phyloP scores from a whole-genome alignment of 2,329 filamentous ascomycete species.

The Cladophialophora bantiana region DNA sequence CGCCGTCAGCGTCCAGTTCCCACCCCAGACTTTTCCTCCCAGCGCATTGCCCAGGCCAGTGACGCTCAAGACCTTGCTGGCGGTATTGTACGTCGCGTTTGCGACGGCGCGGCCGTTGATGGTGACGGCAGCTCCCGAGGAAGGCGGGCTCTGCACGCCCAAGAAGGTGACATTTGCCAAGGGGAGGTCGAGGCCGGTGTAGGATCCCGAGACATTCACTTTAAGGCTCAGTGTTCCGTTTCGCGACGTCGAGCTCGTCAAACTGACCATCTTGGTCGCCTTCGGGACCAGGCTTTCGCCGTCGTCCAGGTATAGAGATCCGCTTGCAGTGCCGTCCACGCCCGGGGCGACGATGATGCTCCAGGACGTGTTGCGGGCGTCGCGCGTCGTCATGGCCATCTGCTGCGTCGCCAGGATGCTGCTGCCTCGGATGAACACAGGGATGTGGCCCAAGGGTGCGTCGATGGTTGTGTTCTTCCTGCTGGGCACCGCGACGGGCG shows the following conservation, averaged over 20 bases:
- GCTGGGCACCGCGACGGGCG: conserved; percentile 60
- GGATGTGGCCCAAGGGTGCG: conserved; percentile 72
- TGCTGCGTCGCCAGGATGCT: conserved; percentile 72
- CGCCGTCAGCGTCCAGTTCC: conserved; percentile 61
- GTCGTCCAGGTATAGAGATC: conserved; percentile 75
- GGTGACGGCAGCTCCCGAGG: conserved; percentile 50
- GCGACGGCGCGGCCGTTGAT: conserved; percentile 60
- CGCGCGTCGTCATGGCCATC: conserved; percentile 70
- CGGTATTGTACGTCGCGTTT: conserved; percentile 54
- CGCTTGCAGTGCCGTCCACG: conserved; percentile 62
- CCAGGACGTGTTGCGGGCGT: conserved; percentile 70
- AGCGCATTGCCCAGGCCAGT: conserved; percentile 59
- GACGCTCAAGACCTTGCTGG: conserved; percentile 59
- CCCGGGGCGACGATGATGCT: conserved; percentile 69
- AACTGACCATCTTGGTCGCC: conserved; percentile 60
- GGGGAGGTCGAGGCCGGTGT: conserved; percentile 60
- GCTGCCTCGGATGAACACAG: conserved; percentile 74
- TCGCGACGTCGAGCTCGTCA: conserved; percentile 42
- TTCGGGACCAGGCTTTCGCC: conserved; percentile 70
- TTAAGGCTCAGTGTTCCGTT: conserved; percentile 52
- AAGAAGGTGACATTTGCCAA: conserved; percentile 70
- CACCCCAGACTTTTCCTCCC: conserved; percentile 62
- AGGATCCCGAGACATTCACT: conserved; percentile 60
- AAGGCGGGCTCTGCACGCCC: conserved; percentile 58
- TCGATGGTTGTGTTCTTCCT: conserved; percentile 63